phyloP scores from a whole-genome alignment of 805 yeast genomes.

The Wickerhamiella kazuoi region DNA sequence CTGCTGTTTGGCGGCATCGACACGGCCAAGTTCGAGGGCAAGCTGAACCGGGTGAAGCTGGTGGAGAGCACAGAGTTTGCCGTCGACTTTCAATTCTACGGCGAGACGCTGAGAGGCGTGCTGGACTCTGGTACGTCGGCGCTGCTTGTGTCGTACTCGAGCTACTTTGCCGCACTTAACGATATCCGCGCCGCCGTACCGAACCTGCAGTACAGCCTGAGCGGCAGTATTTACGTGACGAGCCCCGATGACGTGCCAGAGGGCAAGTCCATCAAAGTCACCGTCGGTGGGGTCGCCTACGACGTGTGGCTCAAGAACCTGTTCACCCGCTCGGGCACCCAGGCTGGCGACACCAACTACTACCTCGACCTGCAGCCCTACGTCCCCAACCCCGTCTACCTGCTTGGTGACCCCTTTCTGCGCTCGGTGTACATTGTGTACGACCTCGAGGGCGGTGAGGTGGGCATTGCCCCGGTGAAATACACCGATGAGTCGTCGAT shows the following conservation, averaged over 20 bases:
- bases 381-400: not conserved
- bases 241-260: not conserved
- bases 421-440: constrained; percentile 47
- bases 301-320: not conserved
- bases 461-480: constrained; percentile 38
- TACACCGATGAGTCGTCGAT: not conserved
- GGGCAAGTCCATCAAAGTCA: not conserved
- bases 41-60: constrained; percentile 14
- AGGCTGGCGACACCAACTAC: not conserved
- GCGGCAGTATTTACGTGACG: not conserved
- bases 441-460: constrained; percentile 37
- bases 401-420: constrained; percentile 43
- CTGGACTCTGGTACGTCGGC: constrained; percentile 37
- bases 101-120: constrained; percentile 6
- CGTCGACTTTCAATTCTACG: constrained; percentile 8
- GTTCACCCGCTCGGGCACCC: not conserved
- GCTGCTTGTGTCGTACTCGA: constrained; percentile 25
- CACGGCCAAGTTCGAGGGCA: constrained; percentile 39
- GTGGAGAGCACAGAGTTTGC: constrained; percentile 4
- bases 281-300: not conserved
- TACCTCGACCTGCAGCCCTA: not conserved
- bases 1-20: constrained; percentile 59
- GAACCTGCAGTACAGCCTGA: not conserved
- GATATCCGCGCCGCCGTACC: not conserved
- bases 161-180: constrained; percentile 8